Base-by-base conservation (phyloP, 2,329 filamentous ascomycete species). In the Apiospora rasikravindrae region DNA sequence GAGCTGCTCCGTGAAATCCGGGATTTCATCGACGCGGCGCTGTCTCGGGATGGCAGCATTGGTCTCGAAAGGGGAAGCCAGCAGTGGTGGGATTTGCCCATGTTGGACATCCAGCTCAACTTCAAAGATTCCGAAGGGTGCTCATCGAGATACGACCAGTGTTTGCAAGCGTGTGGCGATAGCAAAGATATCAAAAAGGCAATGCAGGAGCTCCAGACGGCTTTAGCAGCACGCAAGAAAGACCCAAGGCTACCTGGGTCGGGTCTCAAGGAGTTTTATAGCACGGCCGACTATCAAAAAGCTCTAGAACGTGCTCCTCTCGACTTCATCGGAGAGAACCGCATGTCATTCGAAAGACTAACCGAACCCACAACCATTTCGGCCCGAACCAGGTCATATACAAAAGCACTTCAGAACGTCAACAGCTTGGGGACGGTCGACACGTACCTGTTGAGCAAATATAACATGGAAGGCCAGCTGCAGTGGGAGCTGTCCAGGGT, bases 301-400 rank as follows among this genome's bases (percentile, higher is more conserved):
- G 29, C 57, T n/a, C 33, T 64, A 22, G 57, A 64, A 40, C 57
- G 57, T 64, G 66, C 66, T 22, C 66, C 66, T 47, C 66, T 68
- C n/a, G 66, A 68, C 42, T 68, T 68, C 42, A 47, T 68, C 14
- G 66, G 66, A 26, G 66, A 68, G 66, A 68, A 68, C 66, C 66
- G 66, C 40, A 44, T 26, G 40, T 33, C 40, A 2, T 47, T 47
- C 66, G 66, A 68, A 24, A 44, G 66, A 10, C 10, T 64, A 40
- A 22, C 33, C 29, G 57, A 64, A 33, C 57, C 57, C 14, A 40
- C 57, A 33, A 29, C 66, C 22, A 29, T 68, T 33, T 44, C 40
- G 24, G 24, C 40, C 40, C 40, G 44, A 22, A 68, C 66, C 7
- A 68, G 66, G 40, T 47, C 40, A 4, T 47, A 68, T 29, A 68